These are phyloP conservation scores for Claviceps arundinis DNA, from an alignment of 2,329 filamentous ascomycete species.

Conservation along the genomic window DNA sequence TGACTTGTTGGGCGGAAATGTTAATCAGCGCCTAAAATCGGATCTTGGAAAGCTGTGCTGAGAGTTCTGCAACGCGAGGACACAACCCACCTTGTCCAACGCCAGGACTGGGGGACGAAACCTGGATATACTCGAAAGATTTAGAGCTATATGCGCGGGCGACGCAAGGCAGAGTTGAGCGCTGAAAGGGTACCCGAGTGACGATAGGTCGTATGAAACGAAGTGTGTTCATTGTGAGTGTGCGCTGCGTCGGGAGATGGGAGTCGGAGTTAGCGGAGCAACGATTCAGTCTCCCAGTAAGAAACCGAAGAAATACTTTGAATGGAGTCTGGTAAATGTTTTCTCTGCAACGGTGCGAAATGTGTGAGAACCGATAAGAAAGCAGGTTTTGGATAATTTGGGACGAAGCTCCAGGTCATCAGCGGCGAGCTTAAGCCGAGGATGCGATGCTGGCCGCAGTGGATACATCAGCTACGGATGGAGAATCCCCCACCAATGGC, in stretches of 20 bases:
- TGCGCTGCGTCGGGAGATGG: not conserved
- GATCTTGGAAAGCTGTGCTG: no score
- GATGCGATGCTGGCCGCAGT: constrained; percentile 2
- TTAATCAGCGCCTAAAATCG: not conserved
- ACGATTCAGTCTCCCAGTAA: not conserved
- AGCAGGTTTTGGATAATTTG: not conserved
- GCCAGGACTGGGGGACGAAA: constrained; percentile 72
- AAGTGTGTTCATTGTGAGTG: constrained; percentile 36
- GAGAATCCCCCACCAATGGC: no score
- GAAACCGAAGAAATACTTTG: not conserved
- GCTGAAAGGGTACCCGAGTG: constrained; percentile 32
- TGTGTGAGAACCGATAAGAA: not conserved
- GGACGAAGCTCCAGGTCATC: constrained; percentile 1
- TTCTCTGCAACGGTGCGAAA: not conserved
- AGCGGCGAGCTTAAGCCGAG: constrained; percentile 15
- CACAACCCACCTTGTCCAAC: constrained; percentile 64
- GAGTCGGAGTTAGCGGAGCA: not conserved
- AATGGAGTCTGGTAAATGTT: not conserved
- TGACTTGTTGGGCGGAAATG: constrained; percentile 45
- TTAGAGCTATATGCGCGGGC: constrained; percentile 39
- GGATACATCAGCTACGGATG: no score
- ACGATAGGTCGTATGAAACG: constrained; percentile 48
- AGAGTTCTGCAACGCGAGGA: not conserved
- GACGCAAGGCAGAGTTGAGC: constrained; percentile 42
- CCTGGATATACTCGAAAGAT: constrained; percentile 68